These are phyloP conservation scores for Globisporangium splendens DNA, from an alignment of 352 stramenopile genomes.

Conservation along the genomic window DNA sequence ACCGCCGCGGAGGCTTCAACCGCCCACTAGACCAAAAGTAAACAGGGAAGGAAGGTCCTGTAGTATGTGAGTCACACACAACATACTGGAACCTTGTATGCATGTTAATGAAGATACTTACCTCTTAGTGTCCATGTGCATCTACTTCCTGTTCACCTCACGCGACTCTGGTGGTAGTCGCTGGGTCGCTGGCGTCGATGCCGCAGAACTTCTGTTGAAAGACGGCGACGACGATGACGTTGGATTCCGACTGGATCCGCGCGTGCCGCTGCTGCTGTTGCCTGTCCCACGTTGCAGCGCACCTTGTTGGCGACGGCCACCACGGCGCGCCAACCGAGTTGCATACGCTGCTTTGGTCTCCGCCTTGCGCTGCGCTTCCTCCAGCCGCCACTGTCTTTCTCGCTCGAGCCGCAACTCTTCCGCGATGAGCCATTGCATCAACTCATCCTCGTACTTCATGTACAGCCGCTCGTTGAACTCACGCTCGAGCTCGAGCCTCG, in stretches of 20 bases:
- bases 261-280: not conserved
- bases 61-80: too few species aligned
- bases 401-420: constrained; percentile 45
- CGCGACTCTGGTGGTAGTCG: not conserved
- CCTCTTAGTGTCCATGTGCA: not conserved
- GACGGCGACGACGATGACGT: not conserved
- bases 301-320: constrained; percentile 44
- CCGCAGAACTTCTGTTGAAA: not conserved
- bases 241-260: not conserved
- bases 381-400: constrained; percentile 31
- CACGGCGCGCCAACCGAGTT: constrained; percentile 48
- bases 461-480: constrained; percentile 50
- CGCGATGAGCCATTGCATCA: constrained; percentile 47
- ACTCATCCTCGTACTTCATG: constrained; percentile 76
- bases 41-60: not conserved
- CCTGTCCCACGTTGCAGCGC: constrained; percentile 12
- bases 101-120: too few species aligned
- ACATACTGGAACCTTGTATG: too few species aligned
- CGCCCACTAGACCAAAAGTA: constrained; percentile 84
- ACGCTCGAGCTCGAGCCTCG: constrained; percentile 31
- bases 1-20: constrained; percentile 95
- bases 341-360: constrained; percentile 54
- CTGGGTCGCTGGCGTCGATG: constrained; percentile 4
- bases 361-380: constrained; percentile 31
- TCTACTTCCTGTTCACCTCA: not conserved